phyloP scores from a whole-genome alignment of 768 basidiomycete genomes.

The Podaxis sp. region DNA sequence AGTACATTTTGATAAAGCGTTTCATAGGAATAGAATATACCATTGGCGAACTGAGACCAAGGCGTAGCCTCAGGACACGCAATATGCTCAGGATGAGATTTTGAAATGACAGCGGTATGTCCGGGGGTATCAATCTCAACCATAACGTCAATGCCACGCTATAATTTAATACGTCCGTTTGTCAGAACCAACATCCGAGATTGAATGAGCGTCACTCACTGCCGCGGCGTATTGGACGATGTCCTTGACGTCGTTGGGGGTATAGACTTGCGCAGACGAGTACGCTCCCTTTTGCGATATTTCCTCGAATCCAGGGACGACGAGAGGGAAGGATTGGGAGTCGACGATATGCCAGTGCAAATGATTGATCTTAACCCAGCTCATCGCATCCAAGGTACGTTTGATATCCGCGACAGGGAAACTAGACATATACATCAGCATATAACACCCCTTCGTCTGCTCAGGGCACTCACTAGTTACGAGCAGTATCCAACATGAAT shows the following conservation, averaged over 20 bases:
- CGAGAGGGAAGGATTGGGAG: conserved; percentile 78
- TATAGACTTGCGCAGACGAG: conserved; percentile 52
- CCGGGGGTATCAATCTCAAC: conserved; percentile 84
- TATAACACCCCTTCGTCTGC: not conserved
- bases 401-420: conserved; percentile 65
- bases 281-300: conserved; percentile 71
- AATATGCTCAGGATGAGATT: conserved; percentile 72
- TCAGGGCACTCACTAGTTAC: conserved; percentile 60
- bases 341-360: conserved; percentile 89
- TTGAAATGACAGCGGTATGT: conserved; percentile 68
- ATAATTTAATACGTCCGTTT: not conserved
- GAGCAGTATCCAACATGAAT: conserved; percentile 76
- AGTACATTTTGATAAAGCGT: not conserved
- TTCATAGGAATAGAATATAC: conserved; percentile 19
- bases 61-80: conserved; percentile 65
- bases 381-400: conserved; percentile 76
- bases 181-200: not conserved
- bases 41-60: conserved; percentile 61
- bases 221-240: conserved; percentile 69
- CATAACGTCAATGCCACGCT: conserved; percentile 77
- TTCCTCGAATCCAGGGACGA: conserved; percentile 58
- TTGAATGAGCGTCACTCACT: conserved; percentile 39
- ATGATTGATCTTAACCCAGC: conserved; percentile 76
- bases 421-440: conserved; percentile 29
- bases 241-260: conserved; percentile 50